phyloP scores from a whole-genome alignment of 1,284 basidiomycete species.

The Heterobasidion occidentale region DNA sequence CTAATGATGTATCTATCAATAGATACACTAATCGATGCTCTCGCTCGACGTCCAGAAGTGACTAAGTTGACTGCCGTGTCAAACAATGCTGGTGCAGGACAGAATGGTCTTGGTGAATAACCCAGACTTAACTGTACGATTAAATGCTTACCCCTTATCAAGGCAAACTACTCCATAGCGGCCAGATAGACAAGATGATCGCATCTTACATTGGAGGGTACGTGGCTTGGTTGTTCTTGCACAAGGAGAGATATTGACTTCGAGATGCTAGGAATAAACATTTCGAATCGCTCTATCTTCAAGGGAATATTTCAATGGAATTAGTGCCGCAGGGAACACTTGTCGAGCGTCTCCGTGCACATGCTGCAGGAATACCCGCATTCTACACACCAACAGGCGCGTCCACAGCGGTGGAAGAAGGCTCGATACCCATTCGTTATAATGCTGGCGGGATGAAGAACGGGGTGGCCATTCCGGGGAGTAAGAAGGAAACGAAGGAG shows the following conservation, averaged over 20 bases:
- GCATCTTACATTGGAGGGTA: conserved; percentile 85
- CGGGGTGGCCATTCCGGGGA: conserved; percentile 63
- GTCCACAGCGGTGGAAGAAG: conserved; percentile 79
- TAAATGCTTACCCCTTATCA: conserved; percentile 5
- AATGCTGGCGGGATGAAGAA: conserved; percentile 58
- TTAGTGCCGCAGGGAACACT: conserved; percentile 90
- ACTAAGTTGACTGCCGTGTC: conserved; percentile 76
- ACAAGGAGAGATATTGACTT: not conserved
- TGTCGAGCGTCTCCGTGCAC: conserved; percentile 85
- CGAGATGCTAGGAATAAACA: conserved; percentile 54
- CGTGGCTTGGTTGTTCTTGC: conserved; percentile 11
- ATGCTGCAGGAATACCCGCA: conserved; percentile 92
- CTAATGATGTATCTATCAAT: not conserved
- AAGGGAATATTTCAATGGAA: conserved; percentile 78
- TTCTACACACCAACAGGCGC: conserved; percentile 95
- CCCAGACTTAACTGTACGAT: not conserved
- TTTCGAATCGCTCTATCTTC: conserved; percentile 73
- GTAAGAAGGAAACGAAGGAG: conserved; percentile 73
- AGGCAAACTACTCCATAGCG: conserved; percentile 74
- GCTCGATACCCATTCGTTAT: conserved; percentile 70
- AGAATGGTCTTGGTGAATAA: conserved; percentile 69
- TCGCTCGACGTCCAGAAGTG: conserved; percentile 68
- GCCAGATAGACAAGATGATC: conserved; percentile 81
- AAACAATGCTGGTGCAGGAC: conserved; percentile 82
- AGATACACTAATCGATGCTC: conserved; percentile 82